A percentile compares a stretch with the other conserved stretches of the same genome.
Evolutionary conservation across 2,329 filamentous ascomycete genomes (phyloP).

Genomic region (Colletotrichum higginsianum): DNA sequence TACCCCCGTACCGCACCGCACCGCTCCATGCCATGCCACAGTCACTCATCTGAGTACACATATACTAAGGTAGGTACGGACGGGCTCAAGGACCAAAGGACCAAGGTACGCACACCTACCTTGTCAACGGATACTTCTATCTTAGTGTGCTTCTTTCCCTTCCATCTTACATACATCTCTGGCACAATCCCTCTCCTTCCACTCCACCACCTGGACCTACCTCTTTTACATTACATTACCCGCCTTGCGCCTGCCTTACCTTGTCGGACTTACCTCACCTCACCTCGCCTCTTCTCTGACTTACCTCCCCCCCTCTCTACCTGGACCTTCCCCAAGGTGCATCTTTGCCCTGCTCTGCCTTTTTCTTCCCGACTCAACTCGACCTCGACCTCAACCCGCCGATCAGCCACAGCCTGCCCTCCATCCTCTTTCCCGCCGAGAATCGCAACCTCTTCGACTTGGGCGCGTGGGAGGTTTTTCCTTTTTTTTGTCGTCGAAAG

Average conservation of each 20-base stretch:
- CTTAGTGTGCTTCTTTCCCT: conserved; percentile 32
- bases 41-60: conserved; percentile 18
- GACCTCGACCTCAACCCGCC: conserved; percentile 14
- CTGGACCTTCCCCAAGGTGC: conserved; percentile 6
- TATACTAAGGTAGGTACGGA: conserved; percentile 9
- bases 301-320: conserved; percentile 15
- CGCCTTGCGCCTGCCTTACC: conserved; percentile 33
- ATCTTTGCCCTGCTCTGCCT: not conserved
- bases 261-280: conserved; percentile 18
- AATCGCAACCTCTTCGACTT: conserved; percentile 13
- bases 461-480: not conserved
- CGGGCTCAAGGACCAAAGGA: conserved; percentile 9
- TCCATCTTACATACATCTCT: conserved; percentile 39
- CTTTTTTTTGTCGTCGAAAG: not conserved
- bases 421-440: conserved; percentile 8
- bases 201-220: conserved; percentile 31
- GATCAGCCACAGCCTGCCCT: conserved; percentile 7
- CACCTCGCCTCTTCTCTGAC: conserved; percentile 18
- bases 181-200: conserved; percentile 35
- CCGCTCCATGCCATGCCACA: conserved; percentile 31
- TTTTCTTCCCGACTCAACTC: conserved; percentile 4
- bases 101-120: conserved; percentile 6
- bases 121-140: conserved; percentile 28
- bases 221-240: conserved; percentile 41
- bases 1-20: conserved; percentile 36